phyloP scores from a whole-genome alignment of 768 basidiomycete species.

The Phanerochaete carnosa region DNA sequence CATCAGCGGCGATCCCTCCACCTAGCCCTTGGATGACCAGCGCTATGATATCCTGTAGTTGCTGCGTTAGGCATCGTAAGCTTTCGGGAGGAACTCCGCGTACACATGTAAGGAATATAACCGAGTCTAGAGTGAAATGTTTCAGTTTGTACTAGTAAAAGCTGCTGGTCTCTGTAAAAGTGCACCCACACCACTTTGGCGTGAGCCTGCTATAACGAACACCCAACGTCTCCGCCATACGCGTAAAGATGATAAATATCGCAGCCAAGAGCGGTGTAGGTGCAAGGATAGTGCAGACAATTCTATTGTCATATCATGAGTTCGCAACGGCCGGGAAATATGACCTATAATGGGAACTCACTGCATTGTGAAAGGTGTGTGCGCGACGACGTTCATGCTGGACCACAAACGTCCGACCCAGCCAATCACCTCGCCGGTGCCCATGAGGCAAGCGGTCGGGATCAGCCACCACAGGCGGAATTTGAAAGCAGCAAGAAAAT shows the following conservation, averaged over 20 bases:
- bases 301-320: conserved; percentile 15
- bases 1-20: conserved; percentile 45
- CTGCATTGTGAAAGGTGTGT: conserved; percentile 43
- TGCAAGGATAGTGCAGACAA: conserved; percentile 43
- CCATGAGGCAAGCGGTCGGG: conserved; percentile 45
- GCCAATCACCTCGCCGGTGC: conserved; percentile 48
- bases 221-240: conserved; percentile 44
- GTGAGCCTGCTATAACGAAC: conserved; percentile 46
- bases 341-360: conserved; percentile 15
- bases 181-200: conserved; percentile 27
- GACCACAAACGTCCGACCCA: conserved; percentile 59
- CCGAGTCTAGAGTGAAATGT: conserved; percentile 21
- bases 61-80: neutral
- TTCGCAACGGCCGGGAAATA: neutral
- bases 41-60: conserved; percentile 48
- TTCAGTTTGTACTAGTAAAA: neutral
- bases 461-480: conserved; percentile 52
- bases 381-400: conserved; percentile 21
- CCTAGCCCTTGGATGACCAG: conserved; percentile 63
- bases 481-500: conserved; percentile 40
- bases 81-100: neutral
- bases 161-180: neutral
- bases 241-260: conserved; percentile 52
- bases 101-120: conserved; percentile 29
- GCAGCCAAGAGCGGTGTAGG: conserved; percentile 58